Evolutionary conservation across 805 yeast species (phyloP).

Genomic region (Candida nonsorbophila): DNA sequence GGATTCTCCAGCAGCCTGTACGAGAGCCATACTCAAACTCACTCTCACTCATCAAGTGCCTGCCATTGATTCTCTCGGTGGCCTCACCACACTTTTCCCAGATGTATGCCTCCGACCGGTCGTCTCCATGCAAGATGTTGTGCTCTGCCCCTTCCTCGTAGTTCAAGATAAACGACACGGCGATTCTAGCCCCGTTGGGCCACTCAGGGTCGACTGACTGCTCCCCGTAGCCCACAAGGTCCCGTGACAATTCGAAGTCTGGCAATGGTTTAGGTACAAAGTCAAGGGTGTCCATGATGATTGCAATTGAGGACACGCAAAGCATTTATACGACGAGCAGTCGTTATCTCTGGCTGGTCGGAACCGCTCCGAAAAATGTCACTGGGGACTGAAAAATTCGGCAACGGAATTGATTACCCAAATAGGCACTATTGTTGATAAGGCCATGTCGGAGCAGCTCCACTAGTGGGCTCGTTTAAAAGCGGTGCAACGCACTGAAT

Average conservation of each 20-base stretch:
- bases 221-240: conserved; percentile 24
- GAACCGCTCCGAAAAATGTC: not conserved
- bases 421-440: not conserved
- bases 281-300: conserved; percentile 4
- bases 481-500: not conserved
- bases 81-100: conserved; percentile 11
- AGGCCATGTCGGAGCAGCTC: not conserved
- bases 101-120: conserved; percentile 11
- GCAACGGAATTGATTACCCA: not conserved
- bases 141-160: conserved; percentile 31
- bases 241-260: conserved; percentile 13
- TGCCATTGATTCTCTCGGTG: conserved; percentile 9
- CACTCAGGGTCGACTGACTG: conserved; percentile 20
- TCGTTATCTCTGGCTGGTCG: not conserved
- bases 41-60: conserved; percentile 22
- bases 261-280: conserved; percentile 2
- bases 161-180: conserved; percentile 24
- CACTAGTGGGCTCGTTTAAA: not conserved
- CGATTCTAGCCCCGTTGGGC: conserved; percentile 26
- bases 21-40: conserved; percentile 30
- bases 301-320: not conserved
- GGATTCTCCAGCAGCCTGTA: conserved; percentile 27
- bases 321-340: not conserved
- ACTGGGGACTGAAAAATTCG: not conserved
- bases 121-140: conserved; percentile 22